A percentile compares a stretch with the other conserved stretches of the same genome.
Evolutionary conservation across 306 rosid genomes (phyloP).

Genomic region (Begonia fuchsioides): DNA sequence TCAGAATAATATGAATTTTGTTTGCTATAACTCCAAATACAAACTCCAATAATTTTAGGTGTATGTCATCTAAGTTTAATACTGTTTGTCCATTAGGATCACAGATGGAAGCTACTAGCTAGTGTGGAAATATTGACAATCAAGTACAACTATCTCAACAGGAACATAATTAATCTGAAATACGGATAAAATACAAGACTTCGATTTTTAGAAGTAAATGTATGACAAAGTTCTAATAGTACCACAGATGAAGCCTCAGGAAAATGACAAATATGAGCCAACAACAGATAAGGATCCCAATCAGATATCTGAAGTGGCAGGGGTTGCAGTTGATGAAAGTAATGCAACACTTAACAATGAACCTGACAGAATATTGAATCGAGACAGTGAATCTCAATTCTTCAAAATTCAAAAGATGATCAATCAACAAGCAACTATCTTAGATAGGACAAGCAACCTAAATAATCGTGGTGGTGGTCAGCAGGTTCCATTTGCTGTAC

Average conservation of each 20-base stretch:
- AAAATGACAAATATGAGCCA: slow-evolving; percentile 31
- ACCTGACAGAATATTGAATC: slow-evolving; percentile 29
- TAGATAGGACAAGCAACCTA: slow-evolving; percentile 48
- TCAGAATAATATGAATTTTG: no score
- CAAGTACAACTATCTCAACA: slow-evolving; percentile 43
- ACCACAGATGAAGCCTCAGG: slow-evolving; percentile 42
- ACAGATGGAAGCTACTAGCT: slow-evolving; percentile 21
- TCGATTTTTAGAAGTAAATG: slow-evolving; percentile 27
- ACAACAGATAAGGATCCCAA: slow-evolving; percentile 26
- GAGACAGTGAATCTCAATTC: slow-evolving; percentile 57
- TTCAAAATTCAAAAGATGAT: slow-evolving; percentile 81
- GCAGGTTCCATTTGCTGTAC: slow-evolving; percentile 70
- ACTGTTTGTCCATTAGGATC: slow-evolving; percentile 41
- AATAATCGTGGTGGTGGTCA: slow-evolving; percentile 31
- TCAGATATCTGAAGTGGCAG: slow-evolving; percentile 42
- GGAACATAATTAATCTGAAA: slow-evolving; percentile 40
- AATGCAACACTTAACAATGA: slow-evolving; percentile 25
- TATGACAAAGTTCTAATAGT: slow-evolving; percentile 27
- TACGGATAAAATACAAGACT: slow-evolving; percentile 37
- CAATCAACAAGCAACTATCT: slow-evolving; percentile 65
- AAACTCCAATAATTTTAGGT: no score
- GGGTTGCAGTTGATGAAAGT: slow-evolving; percentile 33
- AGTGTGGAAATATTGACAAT: slow-evolving; percentile 28
- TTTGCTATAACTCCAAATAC: no score
- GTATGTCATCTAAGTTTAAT: slow-evolving; percentile 1